Percentiles rank a stretch among this genome's conserved stretches.
These are phyloP conservation scores for Collariella sp. DNA, from an alignment of 495 filamentous ascomycete genomes.

Conservation along the genomic window DNA sequence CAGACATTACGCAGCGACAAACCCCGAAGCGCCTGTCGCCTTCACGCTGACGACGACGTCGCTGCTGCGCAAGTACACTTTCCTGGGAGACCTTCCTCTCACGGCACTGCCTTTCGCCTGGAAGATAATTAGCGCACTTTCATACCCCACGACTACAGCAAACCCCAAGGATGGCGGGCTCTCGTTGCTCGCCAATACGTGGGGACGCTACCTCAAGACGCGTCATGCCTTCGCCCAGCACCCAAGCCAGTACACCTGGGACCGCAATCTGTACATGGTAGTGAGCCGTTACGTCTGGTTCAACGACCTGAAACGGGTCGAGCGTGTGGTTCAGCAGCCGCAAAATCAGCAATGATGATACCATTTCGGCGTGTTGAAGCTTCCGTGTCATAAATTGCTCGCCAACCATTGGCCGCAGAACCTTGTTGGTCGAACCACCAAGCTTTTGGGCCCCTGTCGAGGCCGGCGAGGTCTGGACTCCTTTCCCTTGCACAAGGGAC, in stretches of 20 bases:
- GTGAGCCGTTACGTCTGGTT: constrained; percentile 39
- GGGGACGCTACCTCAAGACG: constrained; percentile 29
- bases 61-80: constrained; percentile 33
- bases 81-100: constrained; percentile 32
- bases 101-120: constrained; percentile 33
- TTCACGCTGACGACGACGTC: constrained; percentile 32
- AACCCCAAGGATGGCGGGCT: constrained; percentile 19
- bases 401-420: neutral
- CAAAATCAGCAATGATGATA: neutral
- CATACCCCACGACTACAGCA: constrained; percentile 21
- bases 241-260: constrained; percentile 36
- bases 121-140: constrained; percentile 30
- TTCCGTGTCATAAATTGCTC: neutral
- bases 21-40: constrained; percentile 25
- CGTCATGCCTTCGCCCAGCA: constrained; percentile 31
- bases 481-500: neutral
- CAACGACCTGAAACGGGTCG: constrained; percentile 32
- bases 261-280: constrained; percentile 36
- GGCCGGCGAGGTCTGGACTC: neutral
- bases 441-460: neutral
- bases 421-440: neutral
- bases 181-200: constrained; percentile 30
- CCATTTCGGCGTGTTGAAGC: neutral
- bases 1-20: constrained; percentile 27
- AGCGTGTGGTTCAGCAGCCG: neutral